Conservation (phyloP, 1,284 basidiomycete species). For the Mycosarcoma maydis region DNA sequence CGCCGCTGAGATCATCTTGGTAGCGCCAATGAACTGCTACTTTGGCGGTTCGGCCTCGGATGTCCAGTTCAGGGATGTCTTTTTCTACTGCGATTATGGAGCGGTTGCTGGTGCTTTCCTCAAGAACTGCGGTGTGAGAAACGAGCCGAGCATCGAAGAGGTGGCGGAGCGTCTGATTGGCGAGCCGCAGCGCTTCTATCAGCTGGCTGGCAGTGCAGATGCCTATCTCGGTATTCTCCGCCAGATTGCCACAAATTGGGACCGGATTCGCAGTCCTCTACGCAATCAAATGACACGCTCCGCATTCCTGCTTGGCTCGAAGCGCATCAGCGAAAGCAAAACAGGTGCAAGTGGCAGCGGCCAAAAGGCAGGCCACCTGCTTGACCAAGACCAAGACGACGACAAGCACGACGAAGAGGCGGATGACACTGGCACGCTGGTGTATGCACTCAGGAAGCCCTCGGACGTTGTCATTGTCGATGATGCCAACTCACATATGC, state of each 20-base stretch:
- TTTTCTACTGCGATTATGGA: slow-evolving; percentile 88
- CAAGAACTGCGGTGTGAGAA: slow-evolving; percentile 84
- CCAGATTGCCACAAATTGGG: slow-evolving; percentile 81
- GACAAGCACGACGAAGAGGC: slow-evolving; percentile 60
- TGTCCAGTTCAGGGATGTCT: slow-evolving; percentile 68
- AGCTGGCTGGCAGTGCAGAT: slow-evolving; percentile 74
- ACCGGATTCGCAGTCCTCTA: slow-evolving; percentile 73
- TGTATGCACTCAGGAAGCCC: slow-evolving; percentile 64
- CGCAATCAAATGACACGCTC: slow-evolving; percentile 76
- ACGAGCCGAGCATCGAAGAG: slow-evolving; percentile 87
- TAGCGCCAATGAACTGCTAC: slow-evolving; percentile 73
- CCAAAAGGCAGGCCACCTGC: slow-evolving; percentile 21
- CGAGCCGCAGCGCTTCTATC: slow-evolving; percentile 76
- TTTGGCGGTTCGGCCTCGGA: slow-evolving; percentile 49
- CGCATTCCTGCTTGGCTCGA: slow-evolving; percentile 78
- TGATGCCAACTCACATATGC: slow-evolving; percentile 65
- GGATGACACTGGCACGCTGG: slow-evolving; percentile 56
- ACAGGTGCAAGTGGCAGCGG: slow-evolving; percentile 3
- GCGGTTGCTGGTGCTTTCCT: slow-evolving; percentile 80
- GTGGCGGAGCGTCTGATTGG: slow-evolving; percentile 66
- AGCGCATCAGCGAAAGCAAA: slow-evolving; percentile 68
- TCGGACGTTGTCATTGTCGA: slow-evolving; percentile 65
- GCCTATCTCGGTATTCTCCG: slow-evolving; percentile 80
- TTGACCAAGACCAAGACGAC: slow-evolving; percentile 43
- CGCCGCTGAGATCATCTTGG: slow-evolving; percentile 33